Percentiles rank a stretch among this genome's conserved stretches.
These are phyloP conservation scores for Ensete glaucum DNA, from an alignment of 176 grass and related monocot species.

Conservation along the genomic window DNA sequence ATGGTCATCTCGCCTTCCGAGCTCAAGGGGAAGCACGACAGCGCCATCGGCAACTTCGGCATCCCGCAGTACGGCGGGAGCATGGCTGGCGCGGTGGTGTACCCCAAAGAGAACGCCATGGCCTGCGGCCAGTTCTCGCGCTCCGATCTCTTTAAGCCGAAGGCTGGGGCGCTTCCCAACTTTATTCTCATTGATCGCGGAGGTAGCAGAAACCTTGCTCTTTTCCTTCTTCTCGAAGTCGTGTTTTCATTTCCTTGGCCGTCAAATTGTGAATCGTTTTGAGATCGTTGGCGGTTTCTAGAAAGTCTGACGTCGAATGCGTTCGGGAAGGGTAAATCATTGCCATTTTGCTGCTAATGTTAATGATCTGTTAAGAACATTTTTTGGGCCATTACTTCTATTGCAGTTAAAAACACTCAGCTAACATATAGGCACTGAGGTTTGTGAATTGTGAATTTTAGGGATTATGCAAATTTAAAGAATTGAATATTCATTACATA, in stretches of 20 bases:
- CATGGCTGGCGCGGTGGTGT: slow-evolving; percentile 74
- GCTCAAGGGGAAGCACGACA: slow-evolving; percentile 57
- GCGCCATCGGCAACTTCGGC: slow-evolving; percentile 89
- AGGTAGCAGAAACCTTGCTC: slow-evolving; percentile 25
- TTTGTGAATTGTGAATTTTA: too few species aligned
- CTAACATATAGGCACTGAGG: too few species aligned
- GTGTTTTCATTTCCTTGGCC: neutral
- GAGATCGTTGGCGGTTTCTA: neutral
- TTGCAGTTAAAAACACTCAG: too few species aligned
- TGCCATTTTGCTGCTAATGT: too few species aligned
- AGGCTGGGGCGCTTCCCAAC: slow-evolving; percentile 67
- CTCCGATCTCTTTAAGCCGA: slow-evolving; percentile 40
- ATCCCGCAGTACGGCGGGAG: slow-evolving; percentile 90
- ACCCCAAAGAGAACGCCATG: slow-evolving; percentile 50
- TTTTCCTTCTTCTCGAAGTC: slow-evolving; percentile 2
- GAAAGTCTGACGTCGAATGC: neutral
- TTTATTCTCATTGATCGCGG: slow-evolving; percentile 87
- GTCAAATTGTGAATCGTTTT: too few species aligned
- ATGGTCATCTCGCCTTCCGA: slow-evolving; percentile 60
- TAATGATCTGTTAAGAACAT: too few species aligned
- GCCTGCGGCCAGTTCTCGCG: slow-evolving; percentile 42
- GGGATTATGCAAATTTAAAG: too few species aligned
- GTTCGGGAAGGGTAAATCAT: too few species aligned
- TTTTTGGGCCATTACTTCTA: too few species aligned
- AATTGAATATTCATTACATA: too few species aligned